These are phyloP conservation scores for Thyridium curvatum DNA, from an alignment of 2,329 filamentous ascomycete genomes.

Conservation along the genomic window DNA sequence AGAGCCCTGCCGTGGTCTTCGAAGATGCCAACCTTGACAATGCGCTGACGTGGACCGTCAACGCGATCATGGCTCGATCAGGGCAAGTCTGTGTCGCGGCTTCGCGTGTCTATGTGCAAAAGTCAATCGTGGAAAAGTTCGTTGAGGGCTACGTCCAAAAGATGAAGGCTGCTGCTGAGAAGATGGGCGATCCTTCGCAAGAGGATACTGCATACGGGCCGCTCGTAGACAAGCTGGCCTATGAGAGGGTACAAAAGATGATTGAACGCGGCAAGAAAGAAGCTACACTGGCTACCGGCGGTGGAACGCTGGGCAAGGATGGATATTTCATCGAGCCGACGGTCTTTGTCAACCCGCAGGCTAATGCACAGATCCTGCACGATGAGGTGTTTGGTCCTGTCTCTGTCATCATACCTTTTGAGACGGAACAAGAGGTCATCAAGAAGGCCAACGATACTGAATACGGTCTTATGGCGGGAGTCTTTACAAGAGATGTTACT, in stretches of 20 bases:
- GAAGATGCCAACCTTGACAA: conserved; percentile 50
- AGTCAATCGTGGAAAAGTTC: conserved; percentile 20
- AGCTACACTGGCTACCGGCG: no score
- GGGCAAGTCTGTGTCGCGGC: conserved; percentile 42
- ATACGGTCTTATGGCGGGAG: conserved; percentile 46
- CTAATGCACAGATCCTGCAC: neutral
- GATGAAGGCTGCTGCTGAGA: neutral
- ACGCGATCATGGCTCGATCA: conserved; percentile 27
- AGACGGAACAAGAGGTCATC: conserved; percentile 2
- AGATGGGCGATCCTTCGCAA: neutral
- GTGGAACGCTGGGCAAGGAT: neutral
- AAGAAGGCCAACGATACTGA: conserved; percentile 23
- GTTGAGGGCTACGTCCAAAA: neutral
- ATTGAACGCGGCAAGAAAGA: no score
- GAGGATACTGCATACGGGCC: neutral
- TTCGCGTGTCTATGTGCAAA: conserved; percentile 34
- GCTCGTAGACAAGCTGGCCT: neutral
- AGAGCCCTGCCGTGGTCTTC: conserved; percentile 52
- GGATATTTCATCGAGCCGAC: conserved; percentile 1
- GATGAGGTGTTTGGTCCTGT: conserved; percentile 5
- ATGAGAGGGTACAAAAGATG: no score
- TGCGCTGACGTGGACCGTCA: conserved; percentile 40
- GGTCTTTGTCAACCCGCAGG: conserved; percentile 1
- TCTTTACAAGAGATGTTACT: conserved; percentile 50
- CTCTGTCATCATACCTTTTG: neutral